Evolutionary conservation across 139 green algal genomes (phyloP), one percentile per base, ranked within the genome.

Genomic region (Pycnococcus provasolii): DNA sequence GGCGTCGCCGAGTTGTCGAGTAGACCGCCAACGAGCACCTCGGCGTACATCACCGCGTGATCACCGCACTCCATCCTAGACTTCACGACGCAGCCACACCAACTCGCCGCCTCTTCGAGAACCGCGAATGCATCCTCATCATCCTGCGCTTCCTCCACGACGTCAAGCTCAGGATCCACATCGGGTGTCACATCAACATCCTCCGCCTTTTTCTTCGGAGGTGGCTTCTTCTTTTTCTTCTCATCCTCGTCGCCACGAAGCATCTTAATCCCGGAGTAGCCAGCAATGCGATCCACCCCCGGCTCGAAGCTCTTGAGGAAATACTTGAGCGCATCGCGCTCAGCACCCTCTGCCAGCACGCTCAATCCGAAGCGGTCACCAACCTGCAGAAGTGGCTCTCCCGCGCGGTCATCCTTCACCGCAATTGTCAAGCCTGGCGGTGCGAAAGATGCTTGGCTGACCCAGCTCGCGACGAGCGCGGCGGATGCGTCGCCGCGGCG

Each of bases 381-480:
- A 15, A 62, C 68, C 37, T 79, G 50, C 60, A 97, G 64, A 68
- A 96, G 76, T n/a, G 66, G 68, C 79, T 97, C 92, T 45, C 95
- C 82, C 4, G 88, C 86, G n/a, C 92, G 84, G 67, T 97, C 92
- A 58, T 95, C 94, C 68, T 92, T 93, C 8, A 94, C 85, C 1
- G 91, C 81, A 48, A 97, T 77, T 0, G 92, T 95, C 2, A 97
- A 3, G 45, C 89, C 91, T 3, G 91, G 91, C 0, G 91, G 91
- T 62, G 88, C 80, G 73, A 97, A 97, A 8, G 75, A 86, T 1
- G 88, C 90, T 77, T 95, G 88, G 15, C 76, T 85, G 1, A 97
- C 76, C 91, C 91, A 97, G 57, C 77, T 89, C 0, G 91, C 91
- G 2, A 97, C 73, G 90, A 97, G 96, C 53, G 84, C 89, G 63